These are phyloP conservation scores for Apiospora aurea DNA, from an alignment of 2,329 filamentous ascomycete genomes.

Conservation along the genomic window DNA sequence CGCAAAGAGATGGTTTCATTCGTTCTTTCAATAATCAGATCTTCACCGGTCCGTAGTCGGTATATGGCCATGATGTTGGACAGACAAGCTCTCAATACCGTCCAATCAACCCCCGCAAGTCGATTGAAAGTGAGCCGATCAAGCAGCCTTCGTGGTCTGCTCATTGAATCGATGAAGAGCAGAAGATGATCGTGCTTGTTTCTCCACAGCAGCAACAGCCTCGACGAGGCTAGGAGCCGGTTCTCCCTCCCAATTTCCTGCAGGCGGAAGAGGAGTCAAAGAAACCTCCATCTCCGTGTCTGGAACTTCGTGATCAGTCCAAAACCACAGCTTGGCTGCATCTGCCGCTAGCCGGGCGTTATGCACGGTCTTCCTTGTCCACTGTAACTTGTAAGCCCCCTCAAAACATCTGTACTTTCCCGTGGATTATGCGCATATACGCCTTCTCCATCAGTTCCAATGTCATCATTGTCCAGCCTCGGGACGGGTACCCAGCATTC, in stretches of 20 bases:
- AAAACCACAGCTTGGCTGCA: slow-evolving; percentile 2
- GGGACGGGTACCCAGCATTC: neutral
- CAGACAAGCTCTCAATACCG: slow-evolving; percentile 3
- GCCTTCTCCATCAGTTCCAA: no score
- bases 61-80: neutral
- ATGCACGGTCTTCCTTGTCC: slow-evolving; percentile 1
- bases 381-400: neutral
- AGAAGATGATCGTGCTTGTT: neutral
- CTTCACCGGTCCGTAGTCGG: neutral
- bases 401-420: slow-evolving; percentile 7
- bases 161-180: neutral
- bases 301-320: slow-evolving; percentile 12
- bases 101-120: neutral
- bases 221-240: neutral
- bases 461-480: neutral
- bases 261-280: neutral
- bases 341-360: slow-evolving; percentile 18
- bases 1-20: neutral
- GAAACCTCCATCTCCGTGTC: slow-evolving; percentile 1
- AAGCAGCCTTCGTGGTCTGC: neutral
- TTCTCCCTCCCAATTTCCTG: neutral
- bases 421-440: slow-evolving; percentile 4
- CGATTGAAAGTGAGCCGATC: neutral
- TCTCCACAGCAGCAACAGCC: slow-evolving; percentile 10
- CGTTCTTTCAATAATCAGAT: neutral